Base-by-base conservation (phyloP, 805 yeast species). In the Lachancea nothofagi region DNA sequence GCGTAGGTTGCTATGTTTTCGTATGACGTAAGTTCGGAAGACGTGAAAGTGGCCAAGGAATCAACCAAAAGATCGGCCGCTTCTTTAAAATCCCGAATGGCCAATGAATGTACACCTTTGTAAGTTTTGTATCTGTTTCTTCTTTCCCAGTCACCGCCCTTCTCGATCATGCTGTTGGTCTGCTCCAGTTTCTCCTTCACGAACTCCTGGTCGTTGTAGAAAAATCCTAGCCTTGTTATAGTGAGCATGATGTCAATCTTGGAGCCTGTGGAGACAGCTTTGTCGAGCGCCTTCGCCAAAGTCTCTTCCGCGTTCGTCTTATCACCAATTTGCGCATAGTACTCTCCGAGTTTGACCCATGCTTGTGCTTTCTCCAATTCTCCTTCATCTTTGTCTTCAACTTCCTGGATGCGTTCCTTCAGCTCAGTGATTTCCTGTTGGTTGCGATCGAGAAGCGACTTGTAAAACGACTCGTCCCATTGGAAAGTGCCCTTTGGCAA, bases 71-170 rank as follows among this genome's bases (percentile, higher is more conserved):
- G 68, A 38, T 77, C 77, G 2, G 97, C 78, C 2, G 97, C 96
- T 51, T 85, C 94, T 29, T 69, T 70, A 55, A 93, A 93, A 53
- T 86, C 79, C 56, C 98, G 78, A 21, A 89, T 80, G 6, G 96
- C 82, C 74, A 93, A 67, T 26, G 76, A 67, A 59, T 86, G 85
- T 35, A 93, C 72, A 17, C 98, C 98, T 43, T 75, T 66, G 64
- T 93, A 93, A 5, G 97, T 85, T 69, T 93, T 93, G 71, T 77
- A 87, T 51, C 96, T 71, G 67, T 93, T 93, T 56, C 96, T 80
- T 64, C 98, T 84, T 66, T 93, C 98, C 98, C 98, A 93, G 62
- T 93, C 98, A 46, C 98, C 98, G 41, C 97, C 98, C 55, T 87
- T 84, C 54, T 90, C 97, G 54, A 93, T 87, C 59, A 86, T 72